Percentiles rank a stretch among this genome's conserved stretches.
Conservation (phyloP, 306 rosid species). For the Hylodesmum podocarpum region DNA sequence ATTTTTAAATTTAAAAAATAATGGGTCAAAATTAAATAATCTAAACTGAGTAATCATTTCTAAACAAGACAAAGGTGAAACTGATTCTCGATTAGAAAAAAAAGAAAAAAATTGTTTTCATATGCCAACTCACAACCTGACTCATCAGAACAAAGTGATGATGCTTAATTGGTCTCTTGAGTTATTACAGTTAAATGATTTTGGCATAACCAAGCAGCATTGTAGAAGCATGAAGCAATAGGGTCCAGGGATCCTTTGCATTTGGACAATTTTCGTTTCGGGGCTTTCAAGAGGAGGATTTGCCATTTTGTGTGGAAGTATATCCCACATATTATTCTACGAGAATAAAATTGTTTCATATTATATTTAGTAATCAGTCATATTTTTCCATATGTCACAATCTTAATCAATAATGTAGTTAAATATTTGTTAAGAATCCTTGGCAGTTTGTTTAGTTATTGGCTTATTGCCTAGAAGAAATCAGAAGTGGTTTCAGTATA, state of each 20-base stretch:
- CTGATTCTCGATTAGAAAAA: neutral
- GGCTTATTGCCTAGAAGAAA: neutral
- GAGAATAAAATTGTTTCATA: neutral
- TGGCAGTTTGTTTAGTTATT: constrained; percentile 3
- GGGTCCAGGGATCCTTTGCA: neutral
- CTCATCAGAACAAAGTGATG: neutral
- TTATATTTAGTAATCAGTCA: neutral
- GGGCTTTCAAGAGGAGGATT: neutral
- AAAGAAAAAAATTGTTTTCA: neutral
- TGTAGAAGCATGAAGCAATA: neutral
- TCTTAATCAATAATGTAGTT: neutral
- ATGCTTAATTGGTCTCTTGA: neutral
- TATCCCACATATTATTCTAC: neutral
- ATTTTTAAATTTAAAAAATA: too few species aligned
- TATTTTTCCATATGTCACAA: neutral
- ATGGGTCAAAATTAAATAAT: too few species aligned
- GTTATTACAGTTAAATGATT: neutral
- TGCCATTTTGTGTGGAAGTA: neutral
- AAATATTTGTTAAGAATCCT: neutral
- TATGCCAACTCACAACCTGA: neutral
- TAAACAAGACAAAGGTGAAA: neutral
- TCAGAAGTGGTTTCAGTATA: neutral
- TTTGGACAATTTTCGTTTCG: neutral
- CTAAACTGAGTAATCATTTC: too few species aligned
- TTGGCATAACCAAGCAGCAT: neutral